These are phyloP conservation scores for Phytopythium ostracodes DNA, from an alignment of 352 stramenopile species.

Conservation along the genomic window DNA sequence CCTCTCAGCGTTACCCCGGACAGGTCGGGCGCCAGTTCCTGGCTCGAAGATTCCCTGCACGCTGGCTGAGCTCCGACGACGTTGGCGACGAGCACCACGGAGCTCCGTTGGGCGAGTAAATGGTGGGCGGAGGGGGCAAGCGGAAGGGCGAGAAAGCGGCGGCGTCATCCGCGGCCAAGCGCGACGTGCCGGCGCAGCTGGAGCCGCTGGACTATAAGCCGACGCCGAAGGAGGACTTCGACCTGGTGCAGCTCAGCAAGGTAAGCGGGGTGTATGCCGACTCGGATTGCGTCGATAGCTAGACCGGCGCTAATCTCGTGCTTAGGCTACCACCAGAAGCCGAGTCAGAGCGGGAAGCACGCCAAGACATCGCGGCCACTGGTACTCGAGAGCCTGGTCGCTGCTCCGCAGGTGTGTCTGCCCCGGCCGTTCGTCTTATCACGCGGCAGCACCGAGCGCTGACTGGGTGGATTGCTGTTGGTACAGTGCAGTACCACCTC, in stretches of 20 bases:
- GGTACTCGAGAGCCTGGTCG: constrained; percentile 51
- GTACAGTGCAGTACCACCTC: background rate
- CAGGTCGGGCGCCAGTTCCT: too few relatives aligned
- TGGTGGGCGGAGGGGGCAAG: constrained; percentile 12
- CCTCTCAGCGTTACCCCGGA: too few relatives aligned
- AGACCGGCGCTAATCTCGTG: too few relatives aligned
- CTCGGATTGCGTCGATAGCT: too few relatives aligned
- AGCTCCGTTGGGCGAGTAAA: background rate
- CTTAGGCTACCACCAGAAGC: constrained; percentile 31
- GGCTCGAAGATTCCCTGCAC: background rate
- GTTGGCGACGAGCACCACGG: background rate
- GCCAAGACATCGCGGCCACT: constrained; percentile 37
- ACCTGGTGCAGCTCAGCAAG: constrained; percentile 56
- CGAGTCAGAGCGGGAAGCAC: constrained; percentile 44
- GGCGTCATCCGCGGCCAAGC: constrained; percentile 17
- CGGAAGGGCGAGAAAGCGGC: constrained; percentile 40
- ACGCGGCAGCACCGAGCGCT: too few relatives aligned
- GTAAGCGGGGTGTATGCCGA: too few relatives aligned
- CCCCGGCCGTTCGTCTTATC: too few relatives aligned
- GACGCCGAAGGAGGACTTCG: constrained; percentile 51
- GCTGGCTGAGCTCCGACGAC: background rate
- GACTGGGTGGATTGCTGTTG: background rate
- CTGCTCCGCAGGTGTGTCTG: constrained; percentile 37
- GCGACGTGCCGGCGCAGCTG: constrained; percentile 39
- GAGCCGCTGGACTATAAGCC: constrained; percentile 67